Evolutionary conservation across 2,329 filamentous ascomycete genomes (phyloP).

Genomic region (Scopulariopsis brevicaulis): DNA sequence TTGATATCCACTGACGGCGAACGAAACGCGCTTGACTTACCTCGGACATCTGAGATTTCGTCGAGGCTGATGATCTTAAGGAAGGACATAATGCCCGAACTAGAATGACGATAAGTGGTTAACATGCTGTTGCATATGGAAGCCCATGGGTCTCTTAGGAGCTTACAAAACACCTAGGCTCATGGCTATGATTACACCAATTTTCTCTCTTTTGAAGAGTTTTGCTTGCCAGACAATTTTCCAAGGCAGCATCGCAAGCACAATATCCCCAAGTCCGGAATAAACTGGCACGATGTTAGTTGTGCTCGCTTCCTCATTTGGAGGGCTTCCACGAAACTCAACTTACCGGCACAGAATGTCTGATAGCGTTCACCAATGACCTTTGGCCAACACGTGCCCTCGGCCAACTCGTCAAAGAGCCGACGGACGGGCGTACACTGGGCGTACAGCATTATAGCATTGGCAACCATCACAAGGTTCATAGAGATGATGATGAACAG

Average conservation of each 20-base stretch:
- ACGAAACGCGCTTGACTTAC: not conserved
- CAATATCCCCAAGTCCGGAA: conserved; percentile 23
- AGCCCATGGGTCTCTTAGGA: not conserved
- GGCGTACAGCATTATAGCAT: not conserved
- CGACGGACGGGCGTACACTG: conserved; percentile 1
- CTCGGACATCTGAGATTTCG: conserved; percentile 2
- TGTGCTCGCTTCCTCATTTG: not conserved
- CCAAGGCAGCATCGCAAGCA: conserved; percentile 27
- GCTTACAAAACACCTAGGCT: conserved; percentile 28
- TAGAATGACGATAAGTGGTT: conserved; percentile 11
- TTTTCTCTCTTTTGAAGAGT: conserved; percentile 25
- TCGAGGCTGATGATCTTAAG: conserved; percentile 12
- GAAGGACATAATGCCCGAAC: conserved; percentile 17
- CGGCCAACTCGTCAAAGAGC: not conserved
- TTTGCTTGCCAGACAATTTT: conserved; percentile 24
- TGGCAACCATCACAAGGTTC: conserved; percentile 10
- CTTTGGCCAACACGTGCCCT: conserved; percentile 4
- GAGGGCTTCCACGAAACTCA: not conserved
- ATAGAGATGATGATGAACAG: conserved; percentile 20
- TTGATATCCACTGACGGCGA: not conserved
- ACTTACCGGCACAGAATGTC: conserved; percentile 6
- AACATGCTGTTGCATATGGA: not conserved
- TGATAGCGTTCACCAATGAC: not conserved
- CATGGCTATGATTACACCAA: conserved; percentile 27
- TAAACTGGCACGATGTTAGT: conserved; percentile 12